Percentiles rank a stretch among this genome's conserved stretches.
These are phyloP conservation scores for Vigna mungo DNA, from an alignment of 306 rosid species.

Conservation along the genomic window DNA sequence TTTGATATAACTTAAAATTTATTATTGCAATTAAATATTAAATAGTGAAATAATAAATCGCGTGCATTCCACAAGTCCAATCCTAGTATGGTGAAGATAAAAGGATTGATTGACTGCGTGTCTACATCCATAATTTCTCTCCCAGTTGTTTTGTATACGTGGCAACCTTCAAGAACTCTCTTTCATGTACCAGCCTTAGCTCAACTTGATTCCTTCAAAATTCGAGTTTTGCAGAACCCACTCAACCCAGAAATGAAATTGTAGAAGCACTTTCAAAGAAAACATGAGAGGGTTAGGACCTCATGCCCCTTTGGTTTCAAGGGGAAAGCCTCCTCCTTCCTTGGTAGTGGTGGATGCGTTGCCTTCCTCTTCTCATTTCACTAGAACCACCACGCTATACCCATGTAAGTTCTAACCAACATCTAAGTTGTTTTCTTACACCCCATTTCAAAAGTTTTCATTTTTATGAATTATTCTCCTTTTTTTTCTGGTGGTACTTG, in stretches of 20 bases:
- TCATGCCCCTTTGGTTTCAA: slow-evolving; percentile 63
- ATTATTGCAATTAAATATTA: too few relatives aligned
- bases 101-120: not conserved
- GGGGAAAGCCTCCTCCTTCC: slow-evolving; percentile 71
- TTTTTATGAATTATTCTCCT: not conserved
- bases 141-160: slow-evolving; percentile 49
- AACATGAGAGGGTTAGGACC: slow-evolving; percentile 73
- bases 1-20: too few relatives aligned
- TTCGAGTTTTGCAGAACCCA: slow-evolving; percentile 36
- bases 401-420: slow-evolving; percentile 60
- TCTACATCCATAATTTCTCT: not conserved
- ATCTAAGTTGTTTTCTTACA: not conserved
- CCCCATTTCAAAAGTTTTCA: not conserved
- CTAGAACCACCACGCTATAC: slow-evolving; percentile 40
- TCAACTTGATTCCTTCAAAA: slow-evolving; percentile 25
- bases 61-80: too few relatives aligned
- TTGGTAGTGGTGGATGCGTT: slow-evolving; percentile 60
- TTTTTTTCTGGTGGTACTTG: not conserved
- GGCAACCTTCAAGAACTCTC: slow-evolving; percentile 51
- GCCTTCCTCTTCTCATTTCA: slow-evolving; percentile 54
- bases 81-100: not conserved
- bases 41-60: too few relatives aligned
- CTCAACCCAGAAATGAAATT: slow-evolving; percentile 53
- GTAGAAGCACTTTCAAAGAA: slow-evolving; percentile 39
- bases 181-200: not conserved